Conservation (phyloP, 1,284 basidiomycete species). For the Quambalaria eucalypti region DNA sequence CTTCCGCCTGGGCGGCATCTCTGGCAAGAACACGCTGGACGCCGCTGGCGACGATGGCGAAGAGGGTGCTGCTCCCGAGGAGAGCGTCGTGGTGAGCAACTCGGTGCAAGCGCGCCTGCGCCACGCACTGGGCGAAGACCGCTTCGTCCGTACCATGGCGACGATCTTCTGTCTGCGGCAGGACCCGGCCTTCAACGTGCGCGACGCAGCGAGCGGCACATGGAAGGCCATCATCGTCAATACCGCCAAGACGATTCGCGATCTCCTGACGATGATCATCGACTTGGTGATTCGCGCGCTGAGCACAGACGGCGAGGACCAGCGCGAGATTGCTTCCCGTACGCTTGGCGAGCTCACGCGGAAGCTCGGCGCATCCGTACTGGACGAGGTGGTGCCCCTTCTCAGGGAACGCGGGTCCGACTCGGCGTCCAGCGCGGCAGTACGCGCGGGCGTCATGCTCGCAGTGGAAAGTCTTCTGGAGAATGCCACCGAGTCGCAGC, state of each 20-base stretch:
- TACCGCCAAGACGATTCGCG: slow-evolving; percentile 62
- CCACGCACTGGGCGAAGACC: slow-evolving; percentile 78
- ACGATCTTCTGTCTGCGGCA: slow-evolving; percentile 88
- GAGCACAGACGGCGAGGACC: slow-evolving; percentile 69
- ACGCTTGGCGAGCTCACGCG: slow-evolving; percentile 66
- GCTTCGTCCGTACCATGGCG: slow-evolving; percentile 80
- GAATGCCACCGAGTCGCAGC: slow-evolving; percentile 71
- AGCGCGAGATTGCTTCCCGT: slow-evolving; percentile 66
- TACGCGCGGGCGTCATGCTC: slow-evolving; percentile 79
- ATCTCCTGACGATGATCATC: slow-evolving; percentile 68
- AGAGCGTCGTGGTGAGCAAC: slow-evolving; percentile 57
- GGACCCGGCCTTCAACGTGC: slow-evolving; percentile 79
- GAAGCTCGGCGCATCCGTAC: slow-evolving; percentile 88
- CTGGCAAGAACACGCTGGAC: slow-evolving; percentile 68
- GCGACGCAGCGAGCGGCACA: slow-evolving; percentile 86
- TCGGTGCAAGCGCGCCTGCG: slow-evolving; percentile 63
- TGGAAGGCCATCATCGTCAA: slow-evolving; percentile 96
- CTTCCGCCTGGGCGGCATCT: slow-evolving; percentile 97
- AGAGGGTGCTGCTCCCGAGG: slow-evolving; percentile 53
- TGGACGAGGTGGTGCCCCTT: slow-evolving; percentile 73
- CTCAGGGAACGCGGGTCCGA: slow-evolving; percentile 57
- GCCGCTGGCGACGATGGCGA: slow-evolving; percentile 48
- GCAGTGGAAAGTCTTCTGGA: slow-evolving; percentile 76
- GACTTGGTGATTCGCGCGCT: slow-evolving; percentile 60
- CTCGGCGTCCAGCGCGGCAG: slow-evolving; percentile 61